Conservation (phyloP, 169 alveolate genomes). For the Hepatocystis sp. region DNA sequence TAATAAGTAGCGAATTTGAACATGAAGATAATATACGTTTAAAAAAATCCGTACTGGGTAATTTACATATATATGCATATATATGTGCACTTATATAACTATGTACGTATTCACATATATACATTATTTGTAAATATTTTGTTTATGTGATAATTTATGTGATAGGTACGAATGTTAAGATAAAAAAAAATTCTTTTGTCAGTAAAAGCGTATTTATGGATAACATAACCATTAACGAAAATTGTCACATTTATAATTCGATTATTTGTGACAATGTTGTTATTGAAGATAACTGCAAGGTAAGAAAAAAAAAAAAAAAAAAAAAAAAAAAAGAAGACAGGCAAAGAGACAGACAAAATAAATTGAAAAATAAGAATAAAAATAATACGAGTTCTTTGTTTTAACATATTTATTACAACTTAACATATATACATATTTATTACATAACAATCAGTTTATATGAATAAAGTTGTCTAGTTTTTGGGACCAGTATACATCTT, state of each 20-base stretch:
- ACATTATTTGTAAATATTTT: neutral
- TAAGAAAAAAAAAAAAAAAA: slow-evolving; percentile 1
- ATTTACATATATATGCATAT: neutral
- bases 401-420: too few species aligned
- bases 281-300: slow-evolving; percentile 80
- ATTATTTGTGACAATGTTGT: slow-evolving; percentile 77
- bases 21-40: slow-evolving; percentile 40
- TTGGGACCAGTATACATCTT: too few species aligned
- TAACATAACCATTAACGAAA: slow-evolving; percentile 71
- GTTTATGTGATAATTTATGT: neutral
- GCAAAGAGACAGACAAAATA: too few species aligned
- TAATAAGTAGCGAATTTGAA: slow-evolving; percentile 57
- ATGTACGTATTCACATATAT: neutral
- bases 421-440: too few species aligned
- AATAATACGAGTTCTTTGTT: too few species aligned
- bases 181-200: slow-evolving; percentile 75
- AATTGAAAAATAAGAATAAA: too few species aligned
- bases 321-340: neutral
- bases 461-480: too few species aligned
- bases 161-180: slow-evolving; percentile 78
- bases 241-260: slow-evolving; percentile 77
- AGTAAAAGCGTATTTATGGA: slow-evolving; percentile 82
- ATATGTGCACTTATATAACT: neutral
- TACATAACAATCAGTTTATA: too few species aligned
- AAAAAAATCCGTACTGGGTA: slow-evolving; percentile 70